A percentile compares a stretch with the other conserved stretches of the same genome.
Evolutionary conservation across 2,329 filamentous ascomycete species (phyloP).

Genomic region (Sphaerulina musiva): DNA sequence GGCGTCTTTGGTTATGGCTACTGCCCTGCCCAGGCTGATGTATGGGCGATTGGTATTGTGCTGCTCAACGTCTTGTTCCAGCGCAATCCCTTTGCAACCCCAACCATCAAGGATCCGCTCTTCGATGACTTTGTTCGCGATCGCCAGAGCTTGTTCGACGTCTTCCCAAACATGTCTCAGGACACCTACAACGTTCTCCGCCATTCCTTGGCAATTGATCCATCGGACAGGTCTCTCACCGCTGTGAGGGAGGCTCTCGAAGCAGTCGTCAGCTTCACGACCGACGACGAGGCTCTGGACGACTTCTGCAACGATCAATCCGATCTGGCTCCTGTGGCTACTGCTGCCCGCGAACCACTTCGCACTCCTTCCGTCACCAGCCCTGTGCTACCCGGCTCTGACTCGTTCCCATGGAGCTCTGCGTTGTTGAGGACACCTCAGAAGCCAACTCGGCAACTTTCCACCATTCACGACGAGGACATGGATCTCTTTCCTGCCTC

Average conservation of each 20-base stretch:
- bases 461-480: conserved; percentile 71
- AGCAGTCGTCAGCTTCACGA: conserved; percentile 84
- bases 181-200: conserved; percentile 93
- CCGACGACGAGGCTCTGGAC: conserved; percentile 80
- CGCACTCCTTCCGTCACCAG: conserved; percentile 92
- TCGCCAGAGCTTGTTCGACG: conserved; percentile 92
- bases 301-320: conserved; percentile 73
- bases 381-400: conserved; percentile 65
- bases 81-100: conserved; percentile 88
- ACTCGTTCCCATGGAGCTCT: conserved; percentile 92
- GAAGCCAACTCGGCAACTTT: conserved; percentile 71
- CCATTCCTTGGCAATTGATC: conserved; percentile 85
- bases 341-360: conserved; percentile 85
- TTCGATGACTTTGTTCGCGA: conserved; percentile 91
- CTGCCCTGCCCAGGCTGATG: conserved; percentile 84
- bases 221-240: conserved; percentile 74
- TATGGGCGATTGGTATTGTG: conserved; percentile 97
- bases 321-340: conserved; percentile 65
- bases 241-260: conserved; percentile 71
- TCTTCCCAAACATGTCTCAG: conserved; percentile 97
- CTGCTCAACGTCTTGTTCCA: conserved; percentile 94
- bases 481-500: conserved; percentile 83
- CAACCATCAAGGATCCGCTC: conserved; percentile 81
- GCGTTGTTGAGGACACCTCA: conserved; percentile 71
- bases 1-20: conserved; percentile 66